A percentile compares a stretch with the other conserved stretches of the same genome.
phyloP scores from a whole-genome alignment of 257 asterid species.

The Plantago elongata region DNA sequence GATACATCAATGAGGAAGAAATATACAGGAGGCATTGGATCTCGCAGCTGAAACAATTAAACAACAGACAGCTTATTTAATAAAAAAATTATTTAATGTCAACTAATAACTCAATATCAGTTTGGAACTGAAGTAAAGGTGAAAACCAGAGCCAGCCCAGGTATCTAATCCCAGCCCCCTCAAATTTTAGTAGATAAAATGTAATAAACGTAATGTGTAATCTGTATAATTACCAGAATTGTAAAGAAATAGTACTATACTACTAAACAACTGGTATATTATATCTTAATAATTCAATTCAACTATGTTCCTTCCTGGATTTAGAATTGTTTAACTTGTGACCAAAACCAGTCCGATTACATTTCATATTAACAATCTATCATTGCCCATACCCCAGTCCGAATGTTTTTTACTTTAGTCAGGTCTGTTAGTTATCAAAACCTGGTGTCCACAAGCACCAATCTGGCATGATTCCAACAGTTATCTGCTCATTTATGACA shows the following conservation, averaged over 20 bases:
- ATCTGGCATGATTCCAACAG: too few species aligned
- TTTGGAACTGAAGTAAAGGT: not conserved
- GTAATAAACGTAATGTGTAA: not conserved
- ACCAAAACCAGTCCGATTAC: too few species aligned
- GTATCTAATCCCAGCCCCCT: slow-evolving; percentile 1
- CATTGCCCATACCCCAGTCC: too few species aligned
- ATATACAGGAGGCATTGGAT: slow-evolving; percentile 96
- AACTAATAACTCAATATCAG: not conserved
- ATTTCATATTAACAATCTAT: too few species aligned
- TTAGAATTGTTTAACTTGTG: too few species aligned
- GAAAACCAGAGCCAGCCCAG: not conserved
- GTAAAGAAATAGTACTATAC: not conserved
- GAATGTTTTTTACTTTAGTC: too few species aligned
- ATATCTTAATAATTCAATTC: too few species aligned
- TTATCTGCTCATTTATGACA: too few species aligned
- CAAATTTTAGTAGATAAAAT: not conserved
- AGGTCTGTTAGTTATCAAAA: too few species aligned
- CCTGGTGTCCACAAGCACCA: too few species aligned
- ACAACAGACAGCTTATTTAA: slow-evolving; percentile 44
- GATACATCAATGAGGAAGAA: slow-evolving; percentile 96
- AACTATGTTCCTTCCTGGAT: too few species aligned
- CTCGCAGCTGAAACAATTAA: slow-evolving; percentile 69
- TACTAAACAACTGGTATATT: not conserved
- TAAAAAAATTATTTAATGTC: not conserved
- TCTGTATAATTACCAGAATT: not conserved